phyloP scores from a whole-genome alignment of 169 alveolate species.

The Toxoplasma gondii region DNA sequence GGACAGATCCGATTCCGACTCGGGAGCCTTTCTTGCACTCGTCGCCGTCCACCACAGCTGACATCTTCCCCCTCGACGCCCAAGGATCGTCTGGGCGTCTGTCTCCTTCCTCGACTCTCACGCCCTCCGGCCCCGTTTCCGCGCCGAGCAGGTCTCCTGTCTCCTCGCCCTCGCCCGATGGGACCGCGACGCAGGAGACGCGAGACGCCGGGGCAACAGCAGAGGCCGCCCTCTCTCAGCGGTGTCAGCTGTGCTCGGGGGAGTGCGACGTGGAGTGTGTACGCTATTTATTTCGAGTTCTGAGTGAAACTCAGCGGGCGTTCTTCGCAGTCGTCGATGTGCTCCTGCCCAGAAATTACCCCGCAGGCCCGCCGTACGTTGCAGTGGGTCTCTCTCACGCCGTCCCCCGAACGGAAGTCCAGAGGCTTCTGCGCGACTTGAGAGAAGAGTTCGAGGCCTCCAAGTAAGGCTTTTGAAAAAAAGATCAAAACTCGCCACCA shows the following conservation, averaged over 20 bases:
- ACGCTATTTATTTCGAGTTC: neutral
- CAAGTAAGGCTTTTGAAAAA: neutral
- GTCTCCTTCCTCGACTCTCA: neutral
- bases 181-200: neutral
- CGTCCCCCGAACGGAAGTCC: neutral
- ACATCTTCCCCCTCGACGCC: neutral
- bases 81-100: neutral
- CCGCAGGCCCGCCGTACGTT: conserved; percentile 15
- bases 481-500: neutral
- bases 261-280: neutral
- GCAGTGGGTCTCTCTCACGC: conserved; percentile 16
- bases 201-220: neutral
- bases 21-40: neutral
- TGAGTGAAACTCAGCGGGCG: neutral
- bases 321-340: conserved; percentile 22
- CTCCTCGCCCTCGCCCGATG: neutral
- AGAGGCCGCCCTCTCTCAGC: neutral
- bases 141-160: neutral
- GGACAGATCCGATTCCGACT: neutral
- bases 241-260: conserved; percentile 25
- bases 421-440: neutral
- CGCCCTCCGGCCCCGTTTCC: neutral
- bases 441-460: neutral
- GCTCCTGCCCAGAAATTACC: conserved; percentile 15
- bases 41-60: neutral